Percentiles rank a stretch among this genome's conserved stretches.
Conservation (phyloP, 208 protist genomes). For the Trichomonas vaginalis region DNA sequence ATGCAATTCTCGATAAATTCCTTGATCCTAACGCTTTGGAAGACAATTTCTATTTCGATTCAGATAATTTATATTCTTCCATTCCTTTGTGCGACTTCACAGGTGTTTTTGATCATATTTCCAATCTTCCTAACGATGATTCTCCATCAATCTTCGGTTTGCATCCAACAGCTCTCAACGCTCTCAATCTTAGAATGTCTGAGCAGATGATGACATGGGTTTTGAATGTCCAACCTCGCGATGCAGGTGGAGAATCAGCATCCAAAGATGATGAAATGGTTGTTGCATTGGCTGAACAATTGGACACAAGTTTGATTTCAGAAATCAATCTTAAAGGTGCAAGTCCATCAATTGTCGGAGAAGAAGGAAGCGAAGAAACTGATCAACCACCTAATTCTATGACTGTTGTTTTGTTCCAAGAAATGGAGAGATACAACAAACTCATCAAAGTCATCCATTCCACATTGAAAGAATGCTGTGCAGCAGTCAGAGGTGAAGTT, state of each 20-base stretch:
- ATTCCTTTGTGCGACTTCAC: neutral
- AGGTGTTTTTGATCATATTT: neutral
- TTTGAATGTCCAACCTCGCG: constrained; percentile 64
- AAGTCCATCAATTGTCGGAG: neutral
- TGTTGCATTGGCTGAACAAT: constrained; percentile 60
- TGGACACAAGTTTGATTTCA: constrained; percentile 42
- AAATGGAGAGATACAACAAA: neutral
- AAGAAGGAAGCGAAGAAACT: neutral
- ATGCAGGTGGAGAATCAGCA: constrained; percentile 32
- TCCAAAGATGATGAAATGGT: constrained; percentile 66
- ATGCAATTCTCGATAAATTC: constrained; percentile 66
- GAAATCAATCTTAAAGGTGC: neutral
- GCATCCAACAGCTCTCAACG: constrained; percentile 82
- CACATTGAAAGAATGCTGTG: constrained; percentile 54
- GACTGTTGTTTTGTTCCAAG: neutral
- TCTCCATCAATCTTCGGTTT: constrained; percentile 81
- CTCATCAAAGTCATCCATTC: neutral
- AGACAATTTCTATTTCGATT: constrained; percentile 58
- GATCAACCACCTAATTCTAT: neutral
- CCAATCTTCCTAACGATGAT: constrained; percentile 54
- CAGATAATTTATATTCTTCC: neutral
- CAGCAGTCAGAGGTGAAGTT: constrained; percentile 79
- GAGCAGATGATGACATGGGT: constrained; percentile 65
- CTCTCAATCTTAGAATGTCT: constrained; percentile 74
- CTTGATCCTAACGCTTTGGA: constrained; percentile 57